Percentiles rank a stretch among this genome's conserved stretches.
Conservation (phyloP, 2,329 filamentous ascomycete species). For the Hymenoscyphus occultus region DNA sequence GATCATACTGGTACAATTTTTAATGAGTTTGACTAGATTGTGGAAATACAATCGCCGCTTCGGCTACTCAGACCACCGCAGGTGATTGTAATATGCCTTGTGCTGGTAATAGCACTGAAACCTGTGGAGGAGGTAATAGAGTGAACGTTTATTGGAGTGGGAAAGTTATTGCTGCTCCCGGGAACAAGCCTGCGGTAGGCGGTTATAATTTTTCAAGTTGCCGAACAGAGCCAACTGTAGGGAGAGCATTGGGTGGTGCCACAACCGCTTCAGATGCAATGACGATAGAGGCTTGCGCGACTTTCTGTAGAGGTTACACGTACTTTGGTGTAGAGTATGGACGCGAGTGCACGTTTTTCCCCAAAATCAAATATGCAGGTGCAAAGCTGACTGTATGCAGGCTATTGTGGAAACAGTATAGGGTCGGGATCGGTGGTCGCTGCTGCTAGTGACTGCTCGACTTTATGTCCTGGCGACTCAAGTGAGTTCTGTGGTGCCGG, state of each 20-base stretch:
- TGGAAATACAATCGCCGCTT: conserved; percentile 21
- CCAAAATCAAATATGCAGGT: background rate
- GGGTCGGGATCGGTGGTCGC: conserved; percentile 23
- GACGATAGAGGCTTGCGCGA: conserved; percentile 32
- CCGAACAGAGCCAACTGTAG: conserved; percentile 45
- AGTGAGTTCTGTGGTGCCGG: conserved; percentile 37
- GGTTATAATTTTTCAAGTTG: conserved; percentile 48
- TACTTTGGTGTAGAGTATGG: conserved; percentile 35
- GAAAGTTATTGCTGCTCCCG: conserved; percentile 34
- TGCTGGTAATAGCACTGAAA: conserved; percentile 33
- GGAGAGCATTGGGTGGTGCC: conserved; percentile 42
- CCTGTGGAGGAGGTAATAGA: conserved; percentile 37
- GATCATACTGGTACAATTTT: background rate
- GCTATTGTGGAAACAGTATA: conserved; percentile 31
- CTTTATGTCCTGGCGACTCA: conserved; percentile 33
- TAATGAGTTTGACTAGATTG: conserved; percentile 21
- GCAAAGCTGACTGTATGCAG: conserved; percentile 11
- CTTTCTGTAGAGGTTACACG: conserved; percentile 27
- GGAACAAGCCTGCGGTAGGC: conserved; percentile 41
- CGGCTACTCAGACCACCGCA: conserved; percentile 15
- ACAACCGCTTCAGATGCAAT: conserved; percentile 25
- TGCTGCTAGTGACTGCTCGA: conserved; percentile 26
- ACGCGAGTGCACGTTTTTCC: conserved; percentile 28
- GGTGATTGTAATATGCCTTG: conserved; percentile 31
- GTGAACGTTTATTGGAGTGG: conserved; percentile 34